Evolutionary conservation across 2,329 filamentous ascomycete genomes (phyloP).

Genomic region (Fusarium napiforme): DNA sequence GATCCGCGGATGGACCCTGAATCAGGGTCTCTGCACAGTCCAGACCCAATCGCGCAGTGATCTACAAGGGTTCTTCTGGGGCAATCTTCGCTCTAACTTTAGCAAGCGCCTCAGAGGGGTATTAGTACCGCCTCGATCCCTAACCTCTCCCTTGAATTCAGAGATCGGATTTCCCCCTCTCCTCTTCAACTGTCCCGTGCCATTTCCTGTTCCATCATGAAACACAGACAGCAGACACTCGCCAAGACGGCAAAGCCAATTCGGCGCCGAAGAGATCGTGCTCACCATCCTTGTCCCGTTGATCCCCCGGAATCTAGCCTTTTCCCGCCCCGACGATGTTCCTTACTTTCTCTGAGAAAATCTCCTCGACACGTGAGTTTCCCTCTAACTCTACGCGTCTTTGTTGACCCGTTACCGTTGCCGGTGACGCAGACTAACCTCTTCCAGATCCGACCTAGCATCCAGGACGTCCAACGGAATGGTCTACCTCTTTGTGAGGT

Average conservation of each 20-base stretch:
- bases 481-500: slow-evolving; percentile 17
- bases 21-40: slow-evolving; percentile 17
- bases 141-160: background rate
- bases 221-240: slow-evolving; percentile 8
- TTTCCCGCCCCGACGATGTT: slow-evolving; percentile 23
- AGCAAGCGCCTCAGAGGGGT: slow-evolving; percentile 2
- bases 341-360: background rate
- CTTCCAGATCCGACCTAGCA: slow-evolving; percentile 7
- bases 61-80: slow-evolving; percentile 10
- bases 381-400: background rate
- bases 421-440: background rate
- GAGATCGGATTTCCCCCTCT: background rate
- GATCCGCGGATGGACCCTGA: slow-evolving; percentile 23
- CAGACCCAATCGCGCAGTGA: slow-evolving; percentile 7
- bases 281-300: background rate
- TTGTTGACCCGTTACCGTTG: background rate
- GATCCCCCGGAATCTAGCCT: slow-evolving; percentile 1
- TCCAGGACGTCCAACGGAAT: background rate
- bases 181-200: background rate
- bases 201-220: background rate
- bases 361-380: slow-evolving; percentile 11
- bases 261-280: slow-evolving; percentile 10
- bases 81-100: background rate
- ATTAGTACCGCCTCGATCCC: slow-evolving; percentile 23
- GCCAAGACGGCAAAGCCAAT: slow-evolving; percentile 1